Evolutionary conservation across 352 stramenopile genomes (phyloP), one percentile per base, ranked within the genome.

Genomic region (Phytophthora cryptogea): DNA sequence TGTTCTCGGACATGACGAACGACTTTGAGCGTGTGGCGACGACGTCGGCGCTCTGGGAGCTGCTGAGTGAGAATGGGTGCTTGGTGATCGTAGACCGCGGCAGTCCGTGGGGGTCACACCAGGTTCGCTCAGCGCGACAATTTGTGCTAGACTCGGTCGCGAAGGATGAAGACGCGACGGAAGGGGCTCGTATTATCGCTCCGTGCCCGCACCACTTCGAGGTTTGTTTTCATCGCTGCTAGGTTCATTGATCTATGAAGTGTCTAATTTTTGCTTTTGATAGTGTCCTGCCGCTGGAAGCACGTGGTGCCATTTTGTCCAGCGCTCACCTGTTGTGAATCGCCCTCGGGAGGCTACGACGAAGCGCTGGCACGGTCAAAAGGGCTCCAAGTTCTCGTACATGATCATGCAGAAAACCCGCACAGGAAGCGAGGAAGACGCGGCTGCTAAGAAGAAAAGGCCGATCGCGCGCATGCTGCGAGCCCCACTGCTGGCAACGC

Each of bases 321-420:
- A 95, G 70, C 84, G 86, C 39, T 79, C 85, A 20, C 86, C 86
- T 2, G 69, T 79, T 44, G 83, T 95, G 20, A 72, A 86, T 37
- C 80, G 70, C n/a, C 86, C 86, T 33, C 84, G 83, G 13, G 82
- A 90, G 36, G 72, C 76, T 20, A 92, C 82, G 11, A 72, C 80
- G 1, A 90, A 92, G 81, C 80, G 86, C 56, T 95, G 83, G 83
- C 76, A 91, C 43, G 83, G 83, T 30, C 83, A 95, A 56, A 88
- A 91, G 53, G 83, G 85, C 26, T 86, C 84, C 71, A 95, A 95
- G 70, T 93, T 95, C 46, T 93, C 83, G 36, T 95, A 95, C 54
- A 70, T 90, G 48, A 76, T 89, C 28, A 72, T 95, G 54, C 78
- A 95, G 61, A 95, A 93, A 66, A 84, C 52, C 9, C 14, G 32